A percentile compares a stretch with the other conserved stretches of the same genome.
Conservation (phyloP, 805 yeast species). For the Nakazawaea sp. region DNA sequence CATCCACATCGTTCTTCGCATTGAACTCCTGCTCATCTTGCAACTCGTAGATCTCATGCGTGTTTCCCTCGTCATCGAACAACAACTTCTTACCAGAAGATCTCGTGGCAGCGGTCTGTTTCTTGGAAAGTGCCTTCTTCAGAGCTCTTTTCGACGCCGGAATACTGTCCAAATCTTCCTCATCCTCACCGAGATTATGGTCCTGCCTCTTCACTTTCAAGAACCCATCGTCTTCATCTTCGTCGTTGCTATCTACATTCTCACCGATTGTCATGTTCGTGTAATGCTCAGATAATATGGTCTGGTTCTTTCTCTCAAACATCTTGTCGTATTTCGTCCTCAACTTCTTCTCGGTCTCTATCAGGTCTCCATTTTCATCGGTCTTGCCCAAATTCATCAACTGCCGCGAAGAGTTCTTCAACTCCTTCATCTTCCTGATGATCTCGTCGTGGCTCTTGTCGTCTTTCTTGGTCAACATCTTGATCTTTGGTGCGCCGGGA, state of each 20-base stretch:
- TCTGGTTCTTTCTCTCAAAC: conserved; percentile 93
- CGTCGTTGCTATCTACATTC: conserved; percentile 35
- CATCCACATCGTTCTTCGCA: conserved; percentile 51
- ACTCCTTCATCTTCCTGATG: conserved; percentile 47
- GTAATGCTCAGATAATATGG: conserved; percentile 85
- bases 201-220: conserved; percentile 73
- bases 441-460: conserved; percentile 24
- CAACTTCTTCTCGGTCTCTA: conserved; percentile 35
- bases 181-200: conserved; percentile 57
- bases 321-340: conserved; percentile 90
- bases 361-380: conserved; percentile 58
- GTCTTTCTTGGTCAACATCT: conserved; percentile 42
- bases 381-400: conserved; percentile 48
- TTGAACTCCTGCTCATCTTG: conserved; percentile 85
- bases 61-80: conserved; percentile 91
- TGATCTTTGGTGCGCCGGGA: conserved; percentile 94
- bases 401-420: conserved; percentile 77
- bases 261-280: conserved; percentile 50
- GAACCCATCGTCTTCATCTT: conserved; percentile 77
- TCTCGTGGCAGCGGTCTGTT: conserved; percentile 51
- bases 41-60: conserved; percentile 88
- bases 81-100: conserved; percentile 72
- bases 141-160: conserved; percentile 80
- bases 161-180: conserved; percentile 47
- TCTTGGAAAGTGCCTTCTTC: conserved; percentile 84